These are phyloP conservation scores for Parascedosporium putredinis DNA, from an alignment of 2,329 filamentous ascomycete genomes.

Conservation along the genomic window DNA sequence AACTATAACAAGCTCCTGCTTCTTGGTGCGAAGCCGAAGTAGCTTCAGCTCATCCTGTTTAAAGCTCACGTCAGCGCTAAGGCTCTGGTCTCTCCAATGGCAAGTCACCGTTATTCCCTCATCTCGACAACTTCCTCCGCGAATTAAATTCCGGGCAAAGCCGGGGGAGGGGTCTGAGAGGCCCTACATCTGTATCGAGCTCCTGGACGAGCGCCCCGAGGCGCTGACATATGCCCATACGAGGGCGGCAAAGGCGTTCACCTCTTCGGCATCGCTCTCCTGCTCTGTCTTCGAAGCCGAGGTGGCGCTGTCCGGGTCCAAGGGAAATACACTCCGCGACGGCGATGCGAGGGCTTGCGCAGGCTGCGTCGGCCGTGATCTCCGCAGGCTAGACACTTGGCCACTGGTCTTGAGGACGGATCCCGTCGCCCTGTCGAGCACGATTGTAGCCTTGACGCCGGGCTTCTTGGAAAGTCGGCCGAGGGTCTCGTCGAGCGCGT, in stretches of 20 bases:
- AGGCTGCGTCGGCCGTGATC: conserved; percentile 18
- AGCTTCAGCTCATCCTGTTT: conserved; percentile 68
- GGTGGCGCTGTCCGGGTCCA: conserved; percentile 21
- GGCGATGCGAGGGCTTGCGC: conserved; percentile 16
- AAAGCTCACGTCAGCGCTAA: conserved; percentile 5
- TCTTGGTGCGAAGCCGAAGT: conserved; percentile 68
- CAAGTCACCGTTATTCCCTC: background rate
- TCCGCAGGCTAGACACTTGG: conserved; percentile 47
- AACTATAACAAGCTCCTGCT: conserved; percentile 75
- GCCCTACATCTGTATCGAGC: conserved; percentile 57
- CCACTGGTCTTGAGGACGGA: conserved; percentile 68
- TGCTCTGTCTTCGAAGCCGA: conserved; percentile 18
- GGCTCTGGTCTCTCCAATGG: too few relatives aligned
- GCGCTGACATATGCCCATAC: conserved; percentile 66
- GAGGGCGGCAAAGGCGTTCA: conserved; percentile 64
- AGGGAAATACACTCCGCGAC: conserved; percentile 32
- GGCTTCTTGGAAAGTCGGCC: conserved; percentile 65
- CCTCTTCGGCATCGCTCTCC: conserved; percentile 43
- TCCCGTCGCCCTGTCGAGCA: conserved; percentile 61
- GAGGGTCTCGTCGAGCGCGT: conserved; percentile 55
- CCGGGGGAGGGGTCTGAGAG: too few relatives aligned
- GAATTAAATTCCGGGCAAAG: too few relatives aligned
- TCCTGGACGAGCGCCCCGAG: conserved; percentile 62
- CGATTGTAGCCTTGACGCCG: conserved; percentile 67
- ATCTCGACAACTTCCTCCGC: background rate